These are phyloP conservation scores for Borovskyia barvae DNA, from an alignment of 208 protist species.

Conservation along the genomic window DNA sequence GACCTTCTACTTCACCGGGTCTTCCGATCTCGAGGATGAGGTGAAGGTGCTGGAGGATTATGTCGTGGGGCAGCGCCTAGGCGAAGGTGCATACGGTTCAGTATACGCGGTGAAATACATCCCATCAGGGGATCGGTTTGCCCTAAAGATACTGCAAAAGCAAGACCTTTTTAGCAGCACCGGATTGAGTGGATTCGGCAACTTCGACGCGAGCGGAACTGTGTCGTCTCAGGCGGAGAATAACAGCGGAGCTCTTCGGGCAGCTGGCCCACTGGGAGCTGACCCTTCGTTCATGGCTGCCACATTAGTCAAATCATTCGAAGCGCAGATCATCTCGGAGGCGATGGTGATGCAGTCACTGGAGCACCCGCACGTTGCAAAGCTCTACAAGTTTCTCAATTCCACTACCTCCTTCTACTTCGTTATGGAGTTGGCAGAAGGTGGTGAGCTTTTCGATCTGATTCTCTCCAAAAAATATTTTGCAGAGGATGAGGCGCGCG, in stretches of 20 bases:
- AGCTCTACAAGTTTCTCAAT: conserved; percentile 87
- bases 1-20: conserved; percentile 69
- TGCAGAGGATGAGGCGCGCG: conserved; percentile 73
- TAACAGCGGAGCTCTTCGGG: background rate
- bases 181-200: background rate
- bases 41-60: conserved; percentile 70
- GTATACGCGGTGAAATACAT: conserved; percentile 84
- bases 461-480: conserved; percentile 89
- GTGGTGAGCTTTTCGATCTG: conserved; percentile 94
- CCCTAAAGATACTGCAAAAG: conserved; percentile 88
- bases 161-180: conserved; percentile 45
- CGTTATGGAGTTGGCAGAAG: conserved; percentile 86
- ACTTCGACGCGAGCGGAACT: background rate
- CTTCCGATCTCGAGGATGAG: conserved; percentile 65
- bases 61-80: conserved; percentile 73
- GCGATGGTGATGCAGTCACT: conserved; percentile 87
- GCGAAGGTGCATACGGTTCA: conserved; percentile 87
- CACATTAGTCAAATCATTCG: conserved; percentile 33
- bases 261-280: conserved; percentile 4
- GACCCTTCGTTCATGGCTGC: background rate
- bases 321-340: conserved; percentile 80
- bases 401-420: conserved; percentile 86
- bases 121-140: conserved; percentile 72
- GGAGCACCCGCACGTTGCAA: conserved; percentile 88
- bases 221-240: background rate